Evolutionary conservation across 306 rosid species (phyloP).

Genomic region (Dryas octopetala): DNA sequence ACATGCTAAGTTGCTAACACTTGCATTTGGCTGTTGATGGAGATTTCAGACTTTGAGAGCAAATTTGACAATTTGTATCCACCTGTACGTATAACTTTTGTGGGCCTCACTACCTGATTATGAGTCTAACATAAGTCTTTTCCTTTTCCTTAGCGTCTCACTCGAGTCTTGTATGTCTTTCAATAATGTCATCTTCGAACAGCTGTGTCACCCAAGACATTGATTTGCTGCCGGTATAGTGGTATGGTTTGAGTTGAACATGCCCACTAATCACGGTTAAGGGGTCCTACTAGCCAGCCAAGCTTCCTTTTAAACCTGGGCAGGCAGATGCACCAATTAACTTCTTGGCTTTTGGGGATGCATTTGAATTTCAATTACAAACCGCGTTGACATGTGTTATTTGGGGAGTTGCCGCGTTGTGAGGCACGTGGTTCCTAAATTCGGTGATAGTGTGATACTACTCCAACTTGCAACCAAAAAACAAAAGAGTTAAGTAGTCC

Average conservation of each 20-base stretch:
- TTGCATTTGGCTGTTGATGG: neutral
- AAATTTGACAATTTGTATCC: neutral
- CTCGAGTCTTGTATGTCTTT: neutral
- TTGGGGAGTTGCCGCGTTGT: neutral
- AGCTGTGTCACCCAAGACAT: neutral
- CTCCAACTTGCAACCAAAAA: no score
- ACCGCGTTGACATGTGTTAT: neutral
- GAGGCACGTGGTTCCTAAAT: neutral
- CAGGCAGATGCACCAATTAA: no score
- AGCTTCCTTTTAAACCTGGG: neutral
- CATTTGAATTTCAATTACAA: neutral
- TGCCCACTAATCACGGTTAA: neutral
- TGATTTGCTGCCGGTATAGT: neutral
- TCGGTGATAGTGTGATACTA: neutral
- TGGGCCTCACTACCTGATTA: constrained; percentile 8
- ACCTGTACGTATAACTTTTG: neutral
- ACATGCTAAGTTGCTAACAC: neutral
- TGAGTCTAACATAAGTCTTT: constrained; percentile 3
- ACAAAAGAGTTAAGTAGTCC: neutral
- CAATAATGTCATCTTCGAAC: neutral
- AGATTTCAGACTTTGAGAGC: constrained; percentile 5
- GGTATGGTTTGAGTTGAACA: neutral
- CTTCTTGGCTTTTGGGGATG: neutral
- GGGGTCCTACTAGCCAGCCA: neutral
- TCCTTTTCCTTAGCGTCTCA: no score